These are phyloP conservation scores for Penicillium pancosmium DNA, from an alignment of 495 filamentous ascomycete genomes.

Conservation along the genomic window DNA sequence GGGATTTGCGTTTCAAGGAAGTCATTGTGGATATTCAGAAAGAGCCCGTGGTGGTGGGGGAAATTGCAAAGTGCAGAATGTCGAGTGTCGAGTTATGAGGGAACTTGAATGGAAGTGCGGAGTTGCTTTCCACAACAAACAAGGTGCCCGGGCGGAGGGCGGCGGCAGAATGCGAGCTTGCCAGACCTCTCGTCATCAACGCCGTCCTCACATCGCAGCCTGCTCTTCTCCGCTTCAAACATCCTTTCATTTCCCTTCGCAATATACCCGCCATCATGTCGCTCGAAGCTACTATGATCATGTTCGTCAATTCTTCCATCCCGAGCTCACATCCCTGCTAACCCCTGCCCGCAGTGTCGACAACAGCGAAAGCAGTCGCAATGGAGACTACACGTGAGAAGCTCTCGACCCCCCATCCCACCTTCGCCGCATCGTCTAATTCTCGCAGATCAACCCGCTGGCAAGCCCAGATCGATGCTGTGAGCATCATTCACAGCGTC, in stretches of 20 bases:
- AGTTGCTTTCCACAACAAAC: slow-evolving; percentile 35
- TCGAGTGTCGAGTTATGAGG: slow-evolving; percentile 1
- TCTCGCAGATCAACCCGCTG: slow-evolving; percentile 76
- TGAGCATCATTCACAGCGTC: slow-evolving; percentile 89
- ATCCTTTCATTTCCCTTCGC: not conserved
- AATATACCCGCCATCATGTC: slow-evolving; percentile 57
- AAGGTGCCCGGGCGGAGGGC: slow-evolving; percentile 21
- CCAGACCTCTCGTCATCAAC: slow-evolving; percentile 28
- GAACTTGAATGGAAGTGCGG: slow-evolving; percentile 17
- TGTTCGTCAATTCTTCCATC: slow-evolving; percentile 50
- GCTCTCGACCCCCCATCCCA: slow-evolving; percentile 10
- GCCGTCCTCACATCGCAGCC: slow-evolving; percentile 15
- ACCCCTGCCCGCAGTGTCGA: slow-evolving; percentile 66
- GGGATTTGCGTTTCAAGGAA: slow-evolving; percentile 64
- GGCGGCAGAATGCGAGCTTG: slow-evolving; percentile 31
- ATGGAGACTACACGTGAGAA: slow-evolving; percentile 82
- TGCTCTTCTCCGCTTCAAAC: slow-evolving; percentile 21
- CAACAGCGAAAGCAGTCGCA: slow-evolving; percentile 96
- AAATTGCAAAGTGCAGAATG: not conserved
- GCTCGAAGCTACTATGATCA: slow-evolving; percentile 75
- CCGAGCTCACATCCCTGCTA: slow-evolving; percentile 27
- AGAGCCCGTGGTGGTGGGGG: slow-evolving; percentile 6
- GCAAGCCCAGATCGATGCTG: slow-evolving; percentile 93
- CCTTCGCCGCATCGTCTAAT: slow-evolving; percentile 21
- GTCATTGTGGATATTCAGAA: slow-evolving; percentile 48